Base-by-base conservation (phyloP, 306 rosid species). In the Pterocarpus santalinus region DNA sequence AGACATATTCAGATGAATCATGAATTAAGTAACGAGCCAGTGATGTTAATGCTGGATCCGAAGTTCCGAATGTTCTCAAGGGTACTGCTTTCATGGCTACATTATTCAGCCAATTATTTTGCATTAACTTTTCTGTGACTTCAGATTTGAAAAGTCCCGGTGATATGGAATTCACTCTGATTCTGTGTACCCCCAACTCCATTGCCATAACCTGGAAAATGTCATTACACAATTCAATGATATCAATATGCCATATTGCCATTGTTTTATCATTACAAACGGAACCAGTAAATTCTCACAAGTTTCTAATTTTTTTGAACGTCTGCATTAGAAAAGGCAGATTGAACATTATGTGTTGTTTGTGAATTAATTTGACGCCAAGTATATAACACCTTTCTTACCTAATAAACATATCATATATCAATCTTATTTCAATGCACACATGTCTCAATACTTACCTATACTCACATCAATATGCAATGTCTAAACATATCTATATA, bases 101-200 rank as follows among this genome's bases (percentile, higher is more conserved):
- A 5, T 76, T 88, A 34, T 82, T 35, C 11, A 94, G 75, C 97
- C 98, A 94, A 74, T 89, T 85, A 71, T 92, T 89, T 49, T 92
- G 17, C 88, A 91, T 74, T 9, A 94, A 91, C 7, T 44, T 81
- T 38, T 88, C 85, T 1, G 94, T 92, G 33, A 94, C 91, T 88
- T 92, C 97, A 8, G 97, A 94, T 83, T 77, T 92, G 83, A 92
- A 94, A 33, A 94, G 86, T 41, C 97, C 97, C 0, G 97, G 97
- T 1, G 91, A 84, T 86, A 91, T 90, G 12, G 93, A 85, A 65
- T 94, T 94, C 82, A 92, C 97, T 87, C 92, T 94, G 55, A 94
- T 91, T 53, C 90, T 91, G 81, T 92, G 44, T 7, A 1, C 80
- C 8, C 98, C 97, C 76, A 94, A 70, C 83, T 94, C 97, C 81